phyloP scores from a whole-genome alignment of 2,329 filamentous ascomycete genomes.

The Phoma sp. region DNA sequence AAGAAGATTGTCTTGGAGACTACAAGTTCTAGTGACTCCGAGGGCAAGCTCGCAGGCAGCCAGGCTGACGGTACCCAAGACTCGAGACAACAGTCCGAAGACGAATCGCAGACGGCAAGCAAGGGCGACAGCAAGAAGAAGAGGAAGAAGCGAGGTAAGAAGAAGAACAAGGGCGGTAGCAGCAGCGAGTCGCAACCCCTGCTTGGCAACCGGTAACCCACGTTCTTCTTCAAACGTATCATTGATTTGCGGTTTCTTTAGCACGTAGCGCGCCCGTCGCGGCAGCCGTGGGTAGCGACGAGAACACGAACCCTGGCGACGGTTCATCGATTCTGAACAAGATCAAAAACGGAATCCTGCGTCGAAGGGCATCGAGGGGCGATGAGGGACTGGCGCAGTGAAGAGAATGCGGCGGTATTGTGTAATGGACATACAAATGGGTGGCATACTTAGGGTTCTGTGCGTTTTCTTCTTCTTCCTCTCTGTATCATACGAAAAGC shows the following conservation, averaged over 20 bases:
- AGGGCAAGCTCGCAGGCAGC: conserved; percentile 28
- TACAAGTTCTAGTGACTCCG: conserved; percentile 61
- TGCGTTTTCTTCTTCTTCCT: not conserved
- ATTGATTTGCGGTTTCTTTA: conserved; percentile 3
- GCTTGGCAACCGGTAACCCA: conserved; percentile 27
- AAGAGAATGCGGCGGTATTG: not conserved
- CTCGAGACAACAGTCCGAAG: conserved; percentile 25
- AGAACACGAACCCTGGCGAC: not conserved
- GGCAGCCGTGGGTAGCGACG: not conserved
- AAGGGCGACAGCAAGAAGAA: conserved; percentile 49
- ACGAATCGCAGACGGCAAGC: conserved; percentile 29
- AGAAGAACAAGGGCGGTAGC: conserved; percentile 44
- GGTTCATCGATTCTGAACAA: not conserved
- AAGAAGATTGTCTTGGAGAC: conserved; percentile 78
- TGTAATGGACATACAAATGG: conserved; percentile 6
- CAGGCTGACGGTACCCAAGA: conserved; percentile 34
- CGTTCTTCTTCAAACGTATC: conserved; percentile 5
- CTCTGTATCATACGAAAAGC: conserved; percentile 12
- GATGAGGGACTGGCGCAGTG: not conserved
- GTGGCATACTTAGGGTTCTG: not conserved
- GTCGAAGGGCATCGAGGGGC: not conserved
- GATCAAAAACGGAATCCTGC: not conserved
- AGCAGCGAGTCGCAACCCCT: conserved; percentile 42
- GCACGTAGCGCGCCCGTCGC: not conserved
- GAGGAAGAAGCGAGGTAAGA: conserved; percentile 43